These are phyloP conservation scores for Bolboschoenoplectus hybrid DNA, from an alignment of 202 grass and related monocot genomes.

Conservation along the genomic window DNA sequence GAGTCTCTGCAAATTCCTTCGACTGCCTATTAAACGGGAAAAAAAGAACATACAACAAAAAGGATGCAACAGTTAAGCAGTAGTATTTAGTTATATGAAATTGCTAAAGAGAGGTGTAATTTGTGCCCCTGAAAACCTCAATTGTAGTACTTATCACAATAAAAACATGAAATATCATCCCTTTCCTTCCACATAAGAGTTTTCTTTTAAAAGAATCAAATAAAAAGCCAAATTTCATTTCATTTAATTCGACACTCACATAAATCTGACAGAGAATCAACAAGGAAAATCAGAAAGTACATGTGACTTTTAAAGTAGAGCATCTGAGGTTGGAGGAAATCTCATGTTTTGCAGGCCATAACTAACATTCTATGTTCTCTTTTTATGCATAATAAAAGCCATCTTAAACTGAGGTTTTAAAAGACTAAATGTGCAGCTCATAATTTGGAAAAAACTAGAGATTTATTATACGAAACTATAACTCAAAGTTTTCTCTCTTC, in stretches of 20 bases:
- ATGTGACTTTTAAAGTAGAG: neutral
- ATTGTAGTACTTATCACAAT: neutral
- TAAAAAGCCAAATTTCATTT: neutral
- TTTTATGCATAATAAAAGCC: neutral
- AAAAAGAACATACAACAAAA: conserved; percentile 34
- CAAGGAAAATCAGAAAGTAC: neutral
- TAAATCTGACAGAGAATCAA: neutral
- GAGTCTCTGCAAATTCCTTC: conserved; percentile 64
- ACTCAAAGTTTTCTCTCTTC: neutral
- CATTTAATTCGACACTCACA: neutral
- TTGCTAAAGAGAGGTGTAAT: neutral
- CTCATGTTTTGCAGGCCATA: conserved; percentile 18
- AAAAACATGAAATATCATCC: conserved; percentile 1
- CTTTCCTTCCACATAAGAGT: neutral
- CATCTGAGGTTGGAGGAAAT: neutral
- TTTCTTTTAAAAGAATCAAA: neutral
- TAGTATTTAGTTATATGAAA: conserved; percentile 14
- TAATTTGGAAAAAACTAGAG: neutral
- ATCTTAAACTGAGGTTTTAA: conserved; percentile 14
- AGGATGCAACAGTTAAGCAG: conserved; percentile 9
- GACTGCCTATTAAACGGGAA: conserved; percentile 52
- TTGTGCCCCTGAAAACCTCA: neutral
- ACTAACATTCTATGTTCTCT: neutral
- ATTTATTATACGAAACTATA: conserved; percentile 7
- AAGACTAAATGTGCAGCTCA: neutral